Conservation (phyloP, 768 basidiomycete genomes). For the Tylopilus vinaceipallidus region DNA sequence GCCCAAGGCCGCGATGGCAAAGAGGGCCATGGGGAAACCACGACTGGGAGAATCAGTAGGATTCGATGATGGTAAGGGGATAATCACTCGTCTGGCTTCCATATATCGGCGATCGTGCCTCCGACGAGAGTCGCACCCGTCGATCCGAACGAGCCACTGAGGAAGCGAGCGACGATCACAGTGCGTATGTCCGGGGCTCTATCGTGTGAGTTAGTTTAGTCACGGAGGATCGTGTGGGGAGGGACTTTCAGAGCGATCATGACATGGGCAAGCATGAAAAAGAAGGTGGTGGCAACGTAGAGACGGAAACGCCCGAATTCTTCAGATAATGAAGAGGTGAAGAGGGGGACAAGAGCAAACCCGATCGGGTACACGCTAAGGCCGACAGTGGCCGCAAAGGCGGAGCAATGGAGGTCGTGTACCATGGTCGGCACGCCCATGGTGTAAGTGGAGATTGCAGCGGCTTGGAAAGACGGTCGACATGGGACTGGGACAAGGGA, state of each 20-base stretch:
- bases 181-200: slow-evolving; percentile 52
- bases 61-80: background rate
- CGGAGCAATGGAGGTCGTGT: slow-evolving; percentile 41
- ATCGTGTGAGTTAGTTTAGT: slow-evolving; percentile 2
- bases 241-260: slow-evolving; percentile 31
- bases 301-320: slow-evolving; percentile 67
- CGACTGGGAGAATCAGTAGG: slow-evolving; percentile 45
- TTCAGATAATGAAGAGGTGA: slow-evolving; percentile 70
- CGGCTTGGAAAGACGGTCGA: slow-evolving; percentile 35
- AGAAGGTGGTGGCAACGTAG: slow-evolving; percentile 49
- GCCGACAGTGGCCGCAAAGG: slow-evolving; percentile 46
- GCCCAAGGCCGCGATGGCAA: slow-evolving; percentile 57
- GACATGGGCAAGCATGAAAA: slow-evolving; percentile 52
- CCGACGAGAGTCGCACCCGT: slow-evolving; percentile 73
- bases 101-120: slow-evolving; percentile 73
- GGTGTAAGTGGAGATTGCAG: slow-evolving; percentile 49
- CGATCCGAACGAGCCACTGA: slow-evolving; percentile 66
- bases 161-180: slow-evolving; percentile 63
- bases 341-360: slow-evolving; percentile 60
- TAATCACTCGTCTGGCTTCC: slow-evolving; percentile 56
- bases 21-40: slow-evolving; percentile 76
- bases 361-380: slow-evolving; percentile 56
- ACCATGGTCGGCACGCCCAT: slow-evolving; percentile 60
- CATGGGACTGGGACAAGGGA: background rate
- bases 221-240: background rate